These are phyloP conservation scores for Eutrema salsugineum DNA, from an alignment of 441 rosid species.

Conservation along the genomic window DNA sequence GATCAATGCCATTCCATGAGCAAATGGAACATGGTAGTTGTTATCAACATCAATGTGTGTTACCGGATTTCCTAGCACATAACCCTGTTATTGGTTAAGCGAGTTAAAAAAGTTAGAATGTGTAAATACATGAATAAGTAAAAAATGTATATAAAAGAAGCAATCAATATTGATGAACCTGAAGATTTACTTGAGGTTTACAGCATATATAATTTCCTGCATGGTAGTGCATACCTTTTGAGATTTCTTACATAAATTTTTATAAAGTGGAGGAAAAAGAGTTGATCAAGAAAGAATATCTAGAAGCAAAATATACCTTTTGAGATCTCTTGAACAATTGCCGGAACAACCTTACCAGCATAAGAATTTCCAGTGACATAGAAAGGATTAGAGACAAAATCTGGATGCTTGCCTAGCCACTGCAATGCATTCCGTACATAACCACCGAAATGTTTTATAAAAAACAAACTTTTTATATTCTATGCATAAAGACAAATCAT, in stretches of 20 bases:
- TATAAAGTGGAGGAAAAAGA: background rate
- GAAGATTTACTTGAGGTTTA: constrained; percentile 41
- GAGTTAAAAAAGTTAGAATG: background rate
- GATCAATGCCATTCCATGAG: constrained; percentile 55
- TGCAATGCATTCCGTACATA: constrained; percentile 15
- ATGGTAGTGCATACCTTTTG: background rate
- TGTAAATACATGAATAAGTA: background rate
- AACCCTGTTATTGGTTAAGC: constrained; percentile 41
- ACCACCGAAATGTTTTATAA: background rate
- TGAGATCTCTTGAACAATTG: constrained; percentile 33
- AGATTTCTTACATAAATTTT: too few species aligned
- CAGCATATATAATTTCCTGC: constrained; percentile 46
- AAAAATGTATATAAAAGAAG: too few species aligned
- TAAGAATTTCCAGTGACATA: constrained; percentile 62
- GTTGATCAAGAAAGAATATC: too few species aligned
- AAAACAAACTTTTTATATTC: too few species aligned
- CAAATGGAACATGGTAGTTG: constrained; percentile 30
- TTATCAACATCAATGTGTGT: constrained; percentile 15
- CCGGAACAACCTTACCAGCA: constrained; percentile 51
- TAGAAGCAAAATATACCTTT: background rate
- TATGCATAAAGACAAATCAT: background rate
- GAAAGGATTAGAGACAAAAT: constrained; percentile 40
- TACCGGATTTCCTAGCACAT: constrained; percentile 43
- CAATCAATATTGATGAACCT: constrained; percentile 30
- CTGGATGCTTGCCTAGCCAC: constrained; percentile 53